Base-by-base conservation (phyloP, 805 yeast species). In the Candida maris region DNA sequence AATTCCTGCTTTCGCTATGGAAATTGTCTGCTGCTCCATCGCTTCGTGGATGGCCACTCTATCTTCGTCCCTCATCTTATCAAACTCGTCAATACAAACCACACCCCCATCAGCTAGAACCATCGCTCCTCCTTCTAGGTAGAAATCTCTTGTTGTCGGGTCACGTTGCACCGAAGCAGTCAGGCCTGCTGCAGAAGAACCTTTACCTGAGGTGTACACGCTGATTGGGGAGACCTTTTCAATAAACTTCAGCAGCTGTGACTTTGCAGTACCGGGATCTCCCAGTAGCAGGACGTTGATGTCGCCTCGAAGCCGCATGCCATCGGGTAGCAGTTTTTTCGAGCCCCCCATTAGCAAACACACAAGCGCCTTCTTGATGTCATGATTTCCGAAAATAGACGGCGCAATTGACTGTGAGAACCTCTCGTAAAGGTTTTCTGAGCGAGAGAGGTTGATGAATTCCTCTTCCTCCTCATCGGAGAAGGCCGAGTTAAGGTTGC, bases 81-180 rank as follows among this genome's bases (percentile, higher is more conserved):
- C 99, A 57, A 93, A 93, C 72, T 93, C 99, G 69, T 93, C 99
- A 56, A 93, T 93, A 73, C 97, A 93, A 32, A 91, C 97, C 34
- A 93, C 97, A 48, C 99, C 99, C 26, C 97, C 97, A 65, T 93
- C 98, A 0, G 99, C 98, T 34, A 93, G 69, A n/a, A 93, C 98
- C 97, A 93, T 89, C 6, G 99, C 99, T 64, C 99, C 99, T 42
- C 99, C 98, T 73, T 93, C 99, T 36, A 93, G 68, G 59, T 85
- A 91, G 60, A 91, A 93, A 51, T 93, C 98, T 45, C 96, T 70
- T 0, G 96, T 85, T 17, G 71, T 68, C 1, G 86, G 72, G 59
- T 93, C 97, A 59, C 96, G 75, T 65, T 91, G 98, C 14, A 93
- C 97, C 13, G 95, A 83, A 1, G 98, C 98, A 2, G 99, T 93